Evolutionary conservation across 306 rosid genomes (phyloP).

Genomic region (Fragaria nilgerrensis): DNA sequence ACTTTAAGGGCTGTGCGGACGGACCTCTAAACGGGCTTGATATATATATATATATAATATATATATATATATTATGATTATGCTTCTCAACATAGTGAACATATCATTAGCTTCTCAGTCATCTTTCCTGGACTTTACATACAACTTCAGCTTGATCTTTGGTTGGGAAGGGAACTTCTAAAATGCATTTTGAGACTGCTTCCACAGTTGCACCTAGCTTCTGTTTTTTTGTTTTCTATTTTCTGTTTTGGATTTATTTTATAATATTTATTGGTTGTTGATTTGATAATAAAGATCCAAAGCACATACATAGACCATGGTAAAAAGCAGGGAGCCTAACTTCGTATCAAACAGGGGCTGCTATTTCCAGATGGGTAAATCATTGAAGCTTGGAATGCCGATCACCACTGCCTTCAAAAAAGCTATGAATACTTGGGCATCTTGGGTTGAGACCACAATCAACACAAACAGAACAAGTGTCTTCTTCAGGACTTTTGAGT

Average conservation of each 20-base stretch:
- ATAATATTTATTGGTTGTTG: not conserved
- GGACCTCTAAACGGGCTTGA: no score
- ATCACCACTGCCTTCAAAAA: slow-evolving; percentile 61
- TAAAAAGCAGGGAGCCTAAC: slow-evolving; percentile 4
- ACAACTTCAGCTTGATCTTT: not conserved
- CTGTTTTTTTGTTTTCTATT: not conserved
- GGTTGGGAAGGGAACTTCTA: not conserved
- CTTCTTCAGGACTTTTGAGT: slow-evolving; percentile 85
- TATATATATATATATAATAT: no score
- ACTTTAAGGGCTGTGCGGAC: no score
- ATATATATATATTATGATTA: no score
- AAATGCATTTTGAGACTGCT: slow-evolving; percentile 14
- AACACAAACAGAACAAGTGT: slow-evolving; percentile 66
- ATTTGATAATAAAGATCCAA: not conserved
- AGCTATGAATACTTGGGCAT: slow-evolving; percentile 81
- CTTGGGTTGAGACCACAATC: slow-evolving; percentile 64
- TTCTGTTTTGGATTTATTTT: not conserved
- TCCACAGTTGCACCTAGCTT: slow-evolving; percentile 24
- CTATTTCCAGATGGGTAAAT: slow-evolving; percentile 82
- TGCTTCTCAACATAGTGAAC: not conserved
- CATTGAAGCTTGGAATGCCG: slow-evolving; percentile 88
- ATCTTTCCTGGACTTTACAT: not conserved
- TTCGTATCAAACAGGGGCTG: slow-evolving; percentile 76
- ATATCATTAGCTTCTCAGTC: not conserved
- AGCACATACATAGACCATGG: not conserved